phyloP scores from a whole-genome alignment of 108 stramenopile species.

The Schizochytrium sp. region DNA sequence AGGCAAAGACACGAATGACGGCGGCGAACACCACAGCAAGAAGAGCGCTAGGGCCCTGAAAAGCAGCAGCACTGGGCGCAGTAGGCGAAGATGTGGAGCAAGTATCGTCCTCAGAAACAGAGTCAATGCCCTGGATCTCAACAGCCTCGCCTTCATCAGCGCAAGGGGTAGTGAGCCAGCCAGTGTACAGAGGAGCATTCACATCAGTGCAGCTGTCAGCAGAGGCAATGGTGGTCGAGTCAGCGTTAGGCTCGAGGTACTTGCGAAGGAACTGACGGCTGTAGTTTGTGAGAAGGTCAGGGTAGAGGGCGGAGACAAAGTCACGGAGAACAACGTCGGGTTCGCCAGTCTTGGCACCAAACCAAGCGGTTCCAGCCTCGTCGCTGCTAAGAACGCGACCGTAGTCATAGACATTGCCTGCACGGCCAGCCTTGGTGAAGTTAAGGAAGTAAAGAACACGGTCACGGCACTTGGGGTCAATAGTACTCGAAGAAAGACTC shows the following conservation, averaged over 20 bases:
- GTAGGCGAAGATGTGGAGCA: background rate
- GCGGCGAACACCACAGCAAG: background rate
- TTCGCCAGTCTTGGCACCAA: background rate
- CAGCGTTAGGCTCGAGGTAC: slow-evolving; percentile 6
- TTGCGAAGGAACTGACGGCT: slow-evolving; percentile 11
- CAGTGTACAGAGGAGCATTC: slow-evolving; percentile 7
- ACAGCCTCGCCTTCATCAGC: background rate
- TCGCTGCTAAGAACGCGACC: background rate
- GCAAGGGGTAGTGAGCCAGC: background rate
- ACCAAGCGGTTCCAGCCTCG: slow-evolving; percentile 3
- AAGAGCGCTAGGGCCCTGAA: background rate
- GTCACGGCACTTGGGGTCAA: background rate
- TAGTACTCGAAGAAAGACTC: background rate
- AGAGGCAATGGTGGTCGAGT: background rate
- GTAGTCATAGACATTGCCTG: background rate
- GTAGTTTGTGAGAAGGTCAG: slow-evolving; percentile 26
- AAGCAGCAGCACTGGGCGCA: background rate
- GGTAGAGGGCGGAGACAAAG: slow-evolving; percentile 5
- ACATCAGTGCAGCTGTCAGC: background rate
- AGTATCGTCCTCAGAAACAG: slow-evolving; percentile 8
- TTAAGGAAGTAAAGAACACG: background rate
- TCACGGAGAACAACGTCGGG: slow-evolving; percentile 16
- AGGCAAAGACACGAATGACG: too few relatives aligned
- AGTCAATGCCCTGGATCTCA: background rate
- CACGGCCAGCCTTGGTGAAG: background rate